Evolutionary conservation across 23 red algal species (phyloP).

Genomic region (Gracilaria gracilis): DNA sequence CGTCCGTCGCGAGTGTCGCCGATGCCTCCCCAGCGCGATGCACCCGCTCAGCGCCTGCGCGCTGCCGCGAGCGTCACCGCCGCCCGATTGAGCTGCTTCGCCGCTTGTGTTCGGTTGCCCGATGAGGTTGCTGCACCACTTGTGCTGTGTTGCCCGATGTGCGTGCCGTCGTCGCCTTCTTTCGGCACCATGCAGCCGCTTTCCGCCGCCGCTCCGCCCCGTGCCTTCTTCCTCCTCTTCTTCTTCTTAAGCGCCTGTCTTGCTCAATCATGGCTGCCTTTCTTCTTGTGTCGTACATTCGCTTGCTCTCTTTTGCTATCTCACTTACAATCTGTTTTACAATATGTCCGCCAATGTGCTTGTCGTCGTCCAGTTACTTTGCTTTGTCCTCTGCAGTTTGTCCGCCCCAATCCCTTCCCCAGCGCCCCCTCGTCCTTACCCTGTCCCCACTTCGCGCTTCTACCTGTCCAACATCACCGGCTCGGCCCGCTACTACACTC

Average conservation of each 20-base stretch:
- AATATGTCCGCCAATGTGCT: too few relatives aligned
- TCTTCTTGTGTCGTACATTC: background rate
- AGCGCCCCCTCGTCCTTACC: constrained; percentile 9
- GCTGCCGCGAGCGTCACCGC: too few relatives aligned
- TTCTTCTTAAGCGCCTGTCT: background rate
- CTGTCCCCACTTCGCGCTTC: constrained; percentile 18
- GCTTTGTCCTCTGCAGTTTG: background rate
- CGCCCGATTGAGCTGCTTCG: too few relatives aligned
- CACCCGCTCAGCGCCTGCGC: background rate
- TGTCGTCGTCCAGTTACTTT: background rate
- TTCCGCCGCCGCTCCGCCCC: too few relatives aligned
- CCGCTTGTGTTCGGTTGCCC: too few relatives aligned
- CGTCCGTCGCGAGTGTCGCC: background rate
- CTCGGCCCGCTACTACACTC: constrained; percentile 34
- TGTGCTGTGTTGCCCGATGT: too few relatives aligned
- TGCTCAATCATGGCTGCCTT: background rate
- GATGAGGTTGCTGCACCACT: too few relatives aligned
- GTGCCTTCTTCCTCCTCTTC: too few relatives aligned
- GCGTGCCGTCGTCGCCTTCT: too few relatives aligned
- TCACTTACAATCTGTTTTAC: too few relatives aligned
- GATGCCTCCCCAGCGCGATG: background rate
- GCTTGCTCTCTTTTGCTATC: background rate
- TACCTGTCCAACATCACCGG: constrained; percentile 44
- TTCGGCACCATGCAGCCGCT: too few relatives aligned
- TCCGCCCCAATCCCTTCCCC: constrained; percentile 10